Evolutionary conservation across 2,329 filamentous ascomycete species (phyloP).

Genomic region (Hirsutella rhossiliensis): DNA sequence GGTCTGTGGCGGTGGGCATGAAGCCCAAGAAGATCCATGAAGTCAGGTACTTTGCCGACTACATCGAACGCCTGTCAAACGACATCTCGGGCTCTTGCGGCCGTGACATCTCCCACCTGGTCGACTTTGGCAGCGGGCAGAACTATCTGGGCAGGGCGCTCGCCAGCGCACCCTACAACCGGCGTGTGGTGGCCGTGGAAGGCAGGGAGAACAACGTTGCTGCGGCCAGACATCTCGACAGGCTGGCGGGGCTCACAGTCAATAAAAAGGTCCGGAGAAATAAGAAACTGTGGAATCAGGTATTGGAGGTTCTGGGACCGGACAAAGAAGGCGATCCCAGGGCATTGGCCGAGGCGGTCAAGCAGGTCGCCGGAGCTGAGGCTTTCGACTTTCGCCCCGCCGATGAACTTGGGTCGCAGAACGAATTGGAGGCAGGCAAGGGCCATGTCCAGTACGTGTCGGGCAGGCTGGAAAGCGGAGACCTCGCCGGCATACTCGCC

Average conservation of each 20-base stretch:
- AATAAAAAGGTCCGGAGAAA: conserved; percentile 66
- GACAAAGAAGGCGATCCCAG: conserved; percentile 27
- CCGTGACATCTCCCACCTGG: conserved; percentile 64
- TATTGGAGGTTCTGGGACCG: conserved; percentile 25
- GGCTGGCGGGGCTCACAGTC: conserved; percentile 64
- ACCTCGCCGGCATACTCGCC: conserved; percentile 54
- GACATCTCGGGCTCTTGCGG: conserved; percentile 47
- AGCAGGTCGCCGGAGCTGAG: conserved; percentile 20
- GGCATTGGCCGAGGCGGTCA: conserved; percentile 18
- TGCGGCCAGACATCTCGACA: conserved; percentile 73
- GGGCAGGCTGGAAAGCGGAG: conserved; percentile 60
- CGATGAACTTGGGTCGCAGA: conserved; percentile 35
- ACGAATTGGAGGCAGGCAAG: conserved; percentile 46
- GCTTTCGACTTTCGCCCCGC: conserved; percentile 34
- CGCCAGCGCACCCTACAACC: conserved; percentile 75
- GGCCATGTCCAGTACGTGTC: conserved; percentile 69
- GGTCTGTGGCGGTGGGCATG: conserved; percentile 77
- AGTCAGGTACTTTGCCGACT: conserved; percentile 80
- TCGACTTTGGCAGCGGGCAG: conserved; percentile 93
- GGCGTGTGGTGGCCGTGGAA: conserved; percentile 83
- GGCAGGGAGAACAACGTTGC: conserved; percentile 76
- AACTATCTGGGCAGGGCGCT: conserved; percentile 88
- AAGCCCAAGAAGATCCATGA: conserved; percentile 93
- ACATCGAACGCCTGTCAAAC: conserved; percentile 51
- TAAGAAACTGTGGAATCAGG: conserved; percentile 62